A percentile compares a stretch with the other conserved stretches of the same genome.
These are phyloP conservation scores for Trichomonascaceae sp. DNA, from an alignment of 1,139 yeast species.

Conservation along the genomic window DNA sequence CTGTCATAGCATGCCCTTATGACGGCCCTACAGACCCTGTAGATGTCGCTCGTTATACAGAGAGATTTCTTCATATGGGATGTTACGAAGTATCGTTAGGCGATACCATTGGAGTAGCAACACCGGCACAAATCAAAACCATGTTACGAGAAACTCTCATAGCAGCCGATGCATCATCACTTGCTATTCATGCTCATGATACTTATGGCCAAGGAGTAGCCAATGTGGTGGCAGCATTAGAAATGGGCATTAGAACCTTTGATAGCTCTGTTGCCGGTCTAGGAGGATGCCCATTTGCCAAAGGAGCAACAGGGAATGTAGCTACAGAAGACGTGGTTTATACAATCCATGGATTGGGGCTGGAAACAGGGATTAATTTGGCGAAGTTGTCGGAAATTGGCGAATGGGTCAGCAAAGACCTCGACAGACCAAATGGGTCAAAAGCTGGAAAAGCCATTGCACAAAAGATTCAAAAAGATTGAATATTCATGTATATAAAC, in stretches of 20 bases:
- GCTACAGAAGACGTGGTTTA: conserved; percentile 35
- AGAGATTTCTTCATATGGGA: conserved; percentile 29
- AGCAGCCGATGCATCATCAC: conserved; percentile 23
- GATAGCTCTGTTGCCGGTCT: conserved; percentile 34
- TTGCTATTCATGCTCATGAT: conserved; percentile 36
- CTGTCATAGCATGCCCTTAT: conserved; percentile 34
- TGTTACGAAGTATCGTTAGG: conserved; percentile 35
- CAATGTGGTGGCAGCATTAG: conserved; percentile 31
- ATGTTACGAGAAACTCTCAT: conserved; percentile 26
- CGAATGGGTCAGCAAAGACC: conserved; percentile 27
- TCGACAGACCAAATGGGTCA: conserved; percentile 28
- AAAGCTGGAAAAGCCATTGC: conserved; percentile 32
- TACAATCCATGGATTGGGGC: conserved; percentile 33
- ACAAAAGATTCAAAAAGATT: conserved; percentile 2
- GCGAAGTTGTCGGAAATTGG: conserved; percentile 27
- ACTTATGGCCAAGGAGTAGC: conserved; percentile 36
- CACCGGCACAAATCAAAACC: conserved; percentile 27
- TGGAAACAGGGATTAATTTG: conserved; percentile 31
- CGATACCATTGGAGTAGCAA: conserved; percentile 35
- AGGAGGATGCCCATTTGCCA: conserved; percentile 37
- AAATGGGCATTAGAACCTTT: conserved; percentile 31
- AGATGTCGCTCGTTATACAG: conserved; percentile 27
- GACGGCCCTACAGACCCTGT: conserved; percentile 33
- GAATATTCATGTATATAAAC: not conserved
- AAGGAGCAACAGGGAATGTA: conserved; percentile 35